Percentiles rank a stretch among this genome's conserved stretches.
phyloP scores from a whole-genome alignment of 2,329 filamentous ascomycete species.

The Apiospora phragmitis region DNA sequence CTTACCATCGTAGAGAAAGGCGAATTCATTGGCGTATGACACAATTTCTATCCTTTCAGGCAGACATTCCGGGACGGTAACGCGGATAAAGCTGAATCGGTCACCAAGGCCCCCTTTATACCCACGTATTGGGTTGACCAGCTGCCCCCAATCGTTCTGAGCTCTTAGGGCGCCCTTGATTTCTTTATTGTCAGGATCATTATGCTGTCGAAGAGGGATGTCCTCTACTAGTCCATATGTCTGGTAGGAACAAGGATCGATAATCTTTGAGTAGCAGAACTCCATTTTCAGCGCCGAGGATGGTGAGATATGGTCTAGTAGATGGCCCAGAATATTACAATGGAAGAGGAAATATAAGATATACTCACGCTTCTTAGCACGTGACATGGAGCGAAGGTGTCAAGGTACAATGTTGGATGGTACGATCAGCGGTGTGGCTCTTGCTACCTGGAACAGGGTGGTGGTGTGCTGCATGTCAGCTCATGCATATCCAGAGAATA shows the following conservation, averaged over 20 bases:
- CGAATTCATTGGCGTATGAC: conserved; percentile 41
- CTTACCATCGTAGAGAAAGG: conserved; percentile 38
- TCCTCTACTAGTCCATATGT: conserved; percentile 29
- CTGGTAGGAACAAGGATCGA: conserved; percentile 27
- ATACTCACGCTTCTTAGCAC: too few relatives aligned
- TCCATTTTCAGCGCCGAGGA: conserved; percentile 20
- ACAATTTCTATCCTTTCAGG: conserved; percentile 40
- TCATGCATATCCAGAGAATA: too few relatives aligned
- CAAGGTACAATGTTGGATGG: too few relatives aligned
- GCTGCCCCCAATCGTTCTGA: conserved; percentile 36
- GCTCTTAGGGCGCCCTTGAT: conserved; percentile 29
- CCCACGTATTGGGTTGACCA: conserved; percentile 27
- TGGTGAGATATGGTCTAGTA: neutral
- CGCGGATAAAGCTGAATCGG: conserved; percentile 31
- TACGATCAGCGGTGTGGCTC: too few relatives aligned
- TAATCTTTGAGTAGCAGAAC: conserved; percentile 28
- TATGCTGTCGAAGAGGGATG: conserved; percentile 27
- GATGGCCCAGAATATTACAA: conserved; percentile 23
- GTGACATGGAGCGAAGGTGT: too few relatives aligned
- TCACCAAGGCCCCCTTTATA: conserved; percentile 32
- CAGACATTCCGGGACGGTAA: conserved; percentile 37
- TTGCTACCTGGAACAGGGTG: too few relatives aligned
- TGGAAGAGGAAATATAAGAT: neutral
- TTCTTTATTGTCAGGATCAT: conserved; percentile 27
- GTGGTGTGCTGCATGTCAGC: too few relatives aligned